phyloP scores from a whole-genome alignment of 768 basidiomycete species.

The Phlegmacium glaucopus region DNA sequence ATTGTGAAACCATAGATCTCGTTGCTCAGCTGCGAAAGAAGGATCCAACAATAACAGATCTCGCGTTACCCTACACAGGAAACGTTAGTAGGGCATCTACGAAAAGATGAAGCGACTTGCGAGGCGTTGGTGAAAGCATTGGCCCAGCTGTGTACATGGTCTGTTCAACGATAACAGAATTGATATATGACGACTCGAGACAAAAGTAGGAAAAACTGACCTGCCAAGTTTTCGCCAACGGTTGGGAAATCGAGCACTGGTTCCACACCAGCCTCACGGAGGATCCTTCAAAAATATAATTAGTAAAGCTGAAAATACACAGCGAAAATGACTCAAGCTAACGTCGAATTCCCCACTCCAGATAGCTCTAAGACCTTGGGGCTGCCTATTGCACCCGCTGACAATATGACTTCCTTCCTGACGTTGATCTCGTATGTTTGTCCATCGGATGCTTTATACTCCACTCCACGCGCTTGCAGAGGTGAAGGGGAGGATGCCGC shows the following conservation, averaged over 20 bases:
- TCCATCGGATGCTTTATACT: constrained; percentile 3
- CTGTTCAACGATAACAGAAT: constrained; percentile 8
- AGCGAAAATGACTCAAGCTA: not conserved
- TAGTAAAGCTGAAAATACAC: not conserved
- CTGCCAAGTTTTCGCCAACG: constrained; percentile 43
- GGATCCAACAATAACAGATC: constrained; percentile 22
- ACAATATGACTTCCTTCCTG: constrained; percentile 49
- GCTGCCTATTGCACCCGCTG: constrained; percentile 43
- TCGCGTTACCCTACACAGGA: constrained; percentile 20
- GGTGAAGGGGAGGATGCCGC: constrained; percentile 11
- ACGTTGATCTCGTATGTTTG: constrained; percentile 11
- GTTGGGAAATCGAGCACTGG: constrained; percentile 42
- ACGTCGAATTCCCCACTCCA: constrained; percentile 32
- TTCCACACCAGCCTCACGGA: constrained; percentile 39
- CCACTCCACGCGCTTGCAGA: constrained; percentile 7
- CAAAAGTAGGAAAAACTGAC: constrained; percentile 11
- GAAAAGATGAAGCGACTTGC: constrained; percentile 11
- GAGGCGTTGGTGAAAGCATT: constrained; percentile 29
- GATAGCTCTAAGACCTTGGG: constrained; percentile 28
- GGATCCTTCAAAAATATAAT: constrained; percentile 23
- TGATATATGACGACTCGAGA: not conserved
- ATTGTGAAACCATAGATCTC: constrained; percentile 24
- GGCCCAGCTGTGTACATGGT: constrained; percentile 32
- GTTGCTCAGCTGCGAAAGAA: constrained; percentile 18
- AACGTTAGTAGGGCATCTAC: not conserved